Evolutionary conservation across 2,329 filamentous ascomycete genomes (phyloP), one percentile per base, ranked within the genome.

Genomic region (Neophaeococcomyces aloes): DNA sequence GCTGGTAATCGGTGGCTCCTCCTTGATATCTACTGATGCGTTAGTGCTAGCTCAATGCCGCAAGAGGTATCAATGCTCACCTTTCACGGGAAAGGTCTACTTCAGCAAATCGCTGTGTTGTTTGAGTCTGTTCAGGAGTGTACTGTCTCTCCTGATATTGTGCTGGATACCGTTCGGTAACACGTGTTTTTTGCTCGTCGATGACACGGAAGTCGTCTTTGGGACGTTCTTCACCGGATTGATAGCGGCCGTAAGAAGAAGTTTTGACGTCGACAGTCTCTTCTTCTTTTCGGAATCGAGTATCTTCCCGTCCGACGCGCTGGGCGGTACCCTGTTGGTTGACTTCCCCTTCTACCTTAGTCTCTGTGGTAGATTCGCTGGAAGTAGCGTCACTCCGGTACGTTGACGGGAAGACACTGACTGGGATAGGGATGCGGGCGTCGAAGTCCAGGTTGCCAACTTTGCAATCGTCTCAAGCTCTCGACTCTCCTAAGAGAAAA

Each of bases 381-480:
- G 71, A 74, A 67, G 74, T 73, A 71, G 74, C 73, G 72, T 79
- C 76, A 76, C 75, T 81, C 71, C 83, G 79, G 79, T 95, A 96
- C 72, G 87, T 86, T 71, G 87, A 94, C 76, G 89, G 89, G 81
- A 96, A 95, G 83, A 95, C 84, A 85, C 87, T 95, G 81, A 95
- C 94, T 74, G 89, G 89, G 73, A 96, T 91, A 77, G 89, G 86
- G 72, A 95, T 85, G 72, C 87, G 85, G 74, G 88, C 54, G 54
- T 56, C 54, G 53, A 56, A 56, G 52, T 56, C 54, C 54, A 56
- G 54, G 46, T 55, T 56, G 54, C 35, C 53, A 44, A 49, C 31
- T 43, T 50, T 45, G 18, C 42, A 42, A 46, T 45, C 53, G 54
- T 46, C 54, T 56, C 44, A 50, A 55, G 38, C 51, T 54, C 54